Conservation (phyloP, 225 moss, liverwort and hornwort species). For the Antitrichia curtipendula region DNA sequence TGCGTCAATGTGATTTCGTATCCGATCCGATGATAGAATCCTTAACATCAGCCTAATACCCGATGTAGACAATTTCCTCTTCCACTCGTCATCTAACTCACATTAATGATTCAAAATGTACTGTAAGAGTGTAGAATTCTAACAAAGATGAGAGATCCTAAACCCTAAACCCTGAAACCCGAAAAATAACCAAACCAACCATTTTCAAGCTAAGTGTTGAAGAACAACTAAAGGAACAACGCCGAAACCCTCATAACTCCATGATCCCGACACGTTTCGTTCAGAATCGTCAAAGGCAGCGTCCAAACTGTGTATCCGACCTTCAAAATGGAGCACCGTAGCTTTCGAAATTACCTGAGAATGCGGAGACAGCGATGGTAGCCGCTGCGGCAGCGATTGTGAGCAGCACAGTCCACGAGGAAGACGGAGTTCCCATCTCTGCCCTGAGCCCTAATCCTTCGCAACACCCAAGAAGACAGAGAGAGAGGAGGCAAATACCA, state of each 20-base stretch:
- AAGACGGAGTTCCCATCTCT: background rate
- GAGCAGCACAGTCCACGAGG: conserved; percentile 28
- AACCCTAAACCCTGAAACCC: background rate
- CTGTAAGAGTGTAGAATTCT: background rate
- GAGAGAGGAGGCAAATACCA: background rate
- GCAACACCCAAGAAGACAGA: background rate
- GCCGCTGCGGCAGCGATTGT: conserved; percentile 28
- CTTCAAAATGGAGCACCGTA: background rate
- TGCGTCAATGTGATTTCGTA: background rate
- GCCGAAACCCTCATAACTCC: background rate
- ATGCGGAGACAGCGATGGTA: conserved; percentile 14
- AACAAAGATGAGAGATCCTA: background rate
- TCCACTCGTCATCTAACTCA: background rate
- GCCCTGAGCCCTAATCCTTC: background rate
- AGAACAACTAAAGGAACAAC: background rate
- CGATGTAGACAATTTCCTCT: background rate
- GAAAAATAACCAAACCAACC: background rate
- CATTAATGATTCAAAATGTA: background rate
- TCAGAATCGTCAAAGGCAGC: background rate
- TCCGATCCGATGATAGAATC: background rate
- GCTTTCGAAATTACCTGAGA: conserved; percentile 5
- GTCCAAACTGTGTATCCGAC: background rate
- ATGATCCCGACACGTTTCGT: background rate
- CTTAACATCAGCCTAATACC: background rate
- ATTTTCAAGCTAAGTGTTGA: background rate